These are phyloP conservation scores for Tetratostichococcus sp. DNA, from an alignment of 139 green algal species.

Conservation along the genomic window DNA sequence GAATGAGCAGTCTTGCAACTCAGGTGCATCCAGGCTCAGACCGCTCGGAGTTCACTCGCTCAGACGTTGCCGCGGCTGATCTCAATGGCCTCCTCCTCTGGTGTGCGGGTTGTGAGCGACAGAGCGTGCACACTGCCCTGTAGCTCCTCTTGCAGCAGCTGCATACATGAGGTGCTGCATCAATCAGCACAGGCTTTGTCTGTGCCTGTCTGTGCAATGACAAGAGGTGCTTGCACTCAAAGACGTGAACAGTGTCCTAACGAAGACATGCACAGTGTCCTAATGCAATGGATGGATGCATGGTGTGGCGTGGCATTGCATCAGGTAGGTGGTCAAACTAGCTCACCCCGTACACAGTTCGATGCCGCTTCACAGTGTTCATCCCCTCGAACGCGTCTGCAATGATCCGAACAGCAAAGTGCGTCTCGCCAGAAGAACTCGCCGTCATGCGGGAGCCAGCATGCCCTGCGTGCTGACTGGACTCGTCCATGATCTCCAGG, in stretches of 20 bases:
- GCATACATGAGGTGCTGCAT: background rate
- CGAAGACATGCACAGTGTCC: background rate
- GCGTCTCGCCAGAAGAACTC: conserved; percentile 40
- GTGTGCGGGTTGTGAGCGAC: conserved; percentile 53
- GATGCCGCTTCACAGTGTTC: conserved; percentile 57
- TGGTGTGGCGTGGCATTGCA: background rate
- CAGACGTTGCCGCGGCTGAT: background rate
- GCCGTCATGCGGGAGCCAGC: conserved; percentile 14
- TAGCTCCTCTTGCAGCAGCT: conserved; percentile 51
- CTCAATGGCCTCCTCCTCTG: conserved; percentile 25
- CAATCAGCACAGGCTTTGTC: too few relatives aligned
- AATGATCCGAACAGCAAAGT: conserved; percentile 55
- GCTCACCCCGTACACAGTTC: conserved; percentile 44
- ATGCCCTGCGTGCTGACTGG: conserved; percentile 53
- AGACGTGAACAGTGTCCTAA: too few relatives aligned
- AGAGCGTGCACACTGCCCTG: conserved; percentile 50
- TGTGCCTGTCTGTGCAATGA: background rate
- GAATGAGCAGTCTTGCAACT: too few relatives aligned
- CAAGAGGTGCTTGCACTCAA: background rate
- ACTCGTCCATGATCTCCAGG: conserved; percentile 55
- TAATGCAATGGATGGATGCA: background rate
- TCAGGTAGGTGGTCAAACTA: background rate
- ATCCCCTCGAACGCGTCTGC: conserved; percentile 51
- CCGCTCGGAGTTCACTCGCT: too few relatives aligned
- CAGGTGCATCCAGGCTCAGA: too few relatives aligned